Evolutionary conservation across 2,329 filamentous ascomycete species (phyloP), one percentile per base, ranked within the genome.

Genomic region (Chalaropsis ovoidea): DNA sequence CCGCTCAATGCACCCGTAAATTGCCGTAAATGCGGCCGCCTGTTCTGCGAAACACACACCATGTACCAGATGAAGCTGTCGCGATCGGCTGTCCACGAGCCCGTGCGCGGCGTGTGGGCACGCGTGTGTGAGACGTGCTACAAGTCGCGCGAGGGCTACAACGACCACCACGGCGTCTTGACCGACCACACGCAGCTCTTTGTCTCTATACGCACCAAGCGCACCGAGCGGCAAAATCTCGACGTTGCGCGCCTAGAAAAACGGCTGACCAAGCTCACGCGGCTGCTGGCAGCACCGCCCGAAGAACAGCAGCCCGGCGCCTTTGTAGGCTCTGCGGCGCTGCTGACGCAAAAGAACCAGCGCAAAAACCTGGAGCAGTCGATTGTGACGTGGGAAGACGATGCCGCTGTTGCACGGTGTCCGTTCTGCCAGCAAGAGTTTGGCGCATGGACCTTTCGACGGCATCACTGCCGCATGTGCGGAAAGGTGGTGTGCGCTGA

Each of bases 41-140:
- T 99, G 49, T 99, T 97, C 73, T 99, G 94, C 75, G 94, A 97
- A 72, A 89, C 93, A 70, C 94, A 99, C 74, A 97, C 94, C 63
- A 96, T 99, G 92, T 99, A 97, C 73, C 93, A 99, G 77, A 97
- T 97, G 89, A 96, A 95, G 78, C 80, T 99, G 11, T 96, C 92
- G 8, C 82, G 92, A 65, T 88, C 91, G 39, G 94, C 94, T 3
- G 83, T 86, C 67, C 90, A 96, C 75, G 94, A 99, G 69, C 93
- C 94, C 0, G 84, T 94, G 1, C 81, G 93, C 68, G 94, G 94
- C 7, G 83, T 90, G 70, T 99, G 94, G 94, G 95, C 90, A 71
- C 80, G 94, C 63, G 93, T 97, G 1, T 99, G 94, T 73, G 94
- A 99, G 77, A 97, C 94, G n/a, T 99, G 94, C 76, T 99, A 94